These are phyloP conservation scores for Adansonia grandidieri DNA, from an alignment of 441 rosid genomes.

Conservation along the genomic window DNA sequence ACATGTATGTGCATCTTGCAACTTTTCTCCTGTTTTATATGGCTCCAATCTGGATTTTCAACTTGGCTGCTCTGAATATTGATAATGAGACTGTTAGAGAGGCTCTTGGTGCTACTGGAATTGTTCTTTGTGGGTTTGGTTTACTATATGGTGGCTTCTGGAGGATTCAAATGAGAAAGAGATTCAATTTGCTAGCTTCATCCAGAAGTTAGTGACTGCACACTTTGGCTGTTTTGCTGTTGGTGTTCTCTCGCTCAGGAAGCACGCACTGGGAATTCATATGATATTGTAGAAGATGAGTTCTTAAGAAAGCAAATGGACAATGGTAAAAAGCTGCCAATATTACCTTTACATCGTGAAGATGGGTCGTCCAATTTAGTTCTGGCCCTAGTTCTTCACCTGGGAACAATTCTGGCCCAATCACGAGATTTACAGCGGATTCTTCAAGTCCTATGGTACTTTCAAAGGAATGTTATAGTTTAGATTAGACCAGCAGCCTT, in stretches of 20 bases:
- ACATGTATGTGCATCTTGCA: conserved; percentile 91
- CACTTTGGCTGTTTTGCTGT: conserved; percentile 80
- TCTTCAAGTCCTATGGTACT: conserved; percentile 56
- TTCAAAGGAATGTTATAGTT: conserved; percentile 46
- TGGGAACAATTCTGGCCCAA: conserved; percentile 38
- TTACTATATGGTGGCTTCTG: conserved; percentile 92
- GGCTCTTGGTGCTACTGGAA: conserved; percentile 66
- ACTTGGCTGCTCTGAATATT: conserved; percentile 78
- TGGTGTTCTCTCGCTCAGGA: conserved; percentile 97
- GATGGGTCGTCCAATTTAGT: conserved; percentile 40
- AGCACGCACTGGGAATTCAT: conserved; percentile 73
- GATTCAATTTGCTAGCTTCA: conserved; percentile 66
- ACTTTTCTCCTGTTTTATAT: conserved; percentile 81
- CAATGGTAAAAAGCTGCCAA: conserved; percentile 26
- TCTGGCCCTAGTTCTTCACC: conserved; percentile 43
- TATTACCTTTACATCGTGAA: conserved; percentile 56
- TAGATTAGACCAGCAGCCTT: conserved; percentile 44
- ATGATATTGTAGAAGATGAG: conserved; percentile 71
- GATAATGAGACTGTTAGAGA: conserved; percentile 62
- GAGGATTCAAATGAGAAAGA: conserved; percentile 89
- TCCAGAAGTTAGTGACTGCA: conserved; percentile 61
- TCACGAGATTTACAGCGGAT: conserved; percentile 32
- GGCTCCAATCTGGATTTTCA: conserved; percentile 95
- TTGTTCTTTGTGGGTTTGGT: conserved; percentile 78
- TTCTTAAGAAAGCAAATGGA: conserved; percentile 43